Percentiles rank a stretch among this genome's conserved stretches.
Conservation (phyloP, 352 stramenopile genomes). For the Phytophthora sp. region DNA sequence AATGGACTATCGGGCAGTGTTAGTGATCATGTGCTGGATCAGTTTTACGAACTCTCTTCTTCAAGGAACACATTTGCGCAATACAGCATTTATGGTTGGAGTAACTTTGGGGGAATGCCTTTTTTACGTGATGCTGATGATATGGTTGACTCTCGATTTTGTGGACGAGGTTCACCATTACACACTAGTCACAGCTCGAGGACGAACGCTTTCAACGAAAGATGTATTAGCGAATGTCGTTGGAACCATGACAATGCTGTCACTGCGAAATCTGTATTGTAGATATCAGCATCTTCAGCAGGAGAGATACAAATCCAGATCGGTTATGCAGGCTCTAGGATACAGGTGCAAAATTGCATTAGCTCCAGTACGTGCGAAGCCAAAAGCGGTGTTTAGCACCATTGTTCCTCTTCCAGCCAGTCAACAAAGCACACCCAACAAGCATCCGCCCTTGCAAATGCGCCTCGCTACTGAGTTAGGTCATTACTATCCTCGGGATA, state of each 20-base stretch:
- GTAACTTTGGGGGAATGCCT: slow-evolving; percentile 4
- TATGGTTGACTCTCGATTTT: neutral
- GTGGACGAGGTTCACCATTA: slow-evolving; percentile 16
- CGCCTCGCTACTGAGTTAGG: neutral
- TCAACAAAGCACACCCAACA: neutral
- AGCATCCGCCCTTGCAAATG: slow-evolving; percentile 10
- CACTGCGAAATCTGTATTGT: slow-evolving; percentile 11
- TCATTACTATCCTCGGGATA: slow-evolving; percentile 7
- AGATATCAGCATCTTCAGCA: slow-evolving; percentile 1
- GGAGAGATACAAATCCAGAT: neutral
- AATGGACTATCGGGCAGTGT: slow-evolving; percentile 3
- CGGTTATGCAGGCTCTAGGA: neutral
- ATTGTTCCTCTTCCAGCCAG: too few species aligned
- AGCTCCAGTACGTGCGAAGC: neutral
- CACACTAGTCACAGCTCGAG: neutral
- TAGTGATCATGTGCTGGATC: slow-evolving; percentile 7
- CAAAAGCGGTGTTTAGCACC: neutral
- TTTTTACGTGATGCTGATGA: slow-evolving; percentile 10
- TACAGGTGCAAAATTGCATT: slow-evolving; percentile 19
- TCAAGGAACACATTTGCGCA: slow-evolving; percentile 19
- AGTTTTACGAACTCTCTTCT: slow-evolving; percentile 15
- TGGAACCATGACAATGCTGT: slow-evolving; percentile 20
- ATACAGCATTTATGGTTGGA: slow-evolving; percentile 2
- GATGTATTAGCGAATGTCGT: slow-evolving; percentile 17
- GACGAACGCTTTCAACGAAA: slow-evolving; percentile 16